Percentiles rank a stretch among this genome's conserved stretches.
Conservation (phyloP, 1,139 yeast genomes). For the Kodamaea plutei region DNA sequence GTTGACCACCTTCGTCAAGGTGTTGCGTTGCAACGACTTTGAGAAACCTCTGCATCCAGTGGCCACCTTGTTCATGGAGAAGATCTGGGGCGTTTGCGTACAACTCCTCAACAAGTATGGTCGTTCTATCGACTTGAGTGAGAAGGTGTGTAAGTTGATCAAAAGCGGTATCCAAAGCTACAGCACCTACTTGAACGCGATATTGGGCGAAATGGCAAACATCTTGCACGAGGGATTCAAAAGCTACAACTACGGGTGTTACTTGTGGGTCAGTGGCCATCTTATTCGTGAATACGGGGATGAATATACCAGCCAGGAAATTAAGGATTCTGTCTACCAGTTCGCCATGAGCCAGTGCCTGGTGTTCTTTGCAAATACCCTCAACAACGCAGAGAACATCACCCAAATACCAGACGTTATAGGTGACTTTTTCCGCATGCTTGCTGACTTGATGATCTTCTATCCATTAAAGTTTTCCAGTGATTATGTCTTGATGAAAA, state of each 20-base stretch:
- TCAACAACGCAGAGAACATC: conserved; percentile 20
- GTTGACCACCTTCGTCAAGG: conserved; percentile 64
- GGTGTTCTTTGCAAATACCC: conserved; percentile 31
- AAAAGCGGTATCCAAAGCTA: conserved; percentile 67
- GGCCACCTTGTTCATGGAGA: conserved; percentile 51
- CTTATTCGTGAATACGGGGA: conserved; percentile 75
- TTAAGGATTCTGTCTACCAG: conserved; percentile 41
- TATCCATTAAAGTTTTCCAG: conserved; percentile 65
- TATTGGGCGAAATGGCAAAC: conserved; percentile 62
- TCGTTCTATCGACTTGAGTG: conserved; percentile 57
- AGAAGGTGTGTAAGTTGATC: conserved; percentile 66
- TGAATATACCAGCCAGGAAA: conserved; percentile 39
- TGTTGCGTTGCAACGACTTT: conserved; percentile 43
- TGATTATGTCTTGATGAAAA: conserved; percentile 51
- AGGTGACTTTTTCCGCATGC: conserved; percentile 86
- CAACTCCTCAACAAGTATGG: conserved; percentile 53
- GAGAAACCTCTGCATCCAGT: conserved; percentile 46
- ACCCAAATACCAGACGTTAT: conserved; percentile 65
- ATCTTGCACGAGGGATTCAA: conserved; percentile 66
- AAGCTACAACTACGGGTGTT: conserved; percentile 71
- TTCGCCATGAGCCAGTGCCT: conserved; percentile 48
- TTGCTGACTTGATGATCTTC: conserved; percentile 74
- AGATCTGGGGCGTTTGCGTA: conserved; percentile 56
- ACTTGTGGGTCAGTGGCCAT: conserved; percentile 86
- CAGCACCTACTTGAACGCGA: conserved; percentile 57